phyloP scores from a whole-genome alignment of 208 protist genomes.

The Trypanosoma avium region DNA sequence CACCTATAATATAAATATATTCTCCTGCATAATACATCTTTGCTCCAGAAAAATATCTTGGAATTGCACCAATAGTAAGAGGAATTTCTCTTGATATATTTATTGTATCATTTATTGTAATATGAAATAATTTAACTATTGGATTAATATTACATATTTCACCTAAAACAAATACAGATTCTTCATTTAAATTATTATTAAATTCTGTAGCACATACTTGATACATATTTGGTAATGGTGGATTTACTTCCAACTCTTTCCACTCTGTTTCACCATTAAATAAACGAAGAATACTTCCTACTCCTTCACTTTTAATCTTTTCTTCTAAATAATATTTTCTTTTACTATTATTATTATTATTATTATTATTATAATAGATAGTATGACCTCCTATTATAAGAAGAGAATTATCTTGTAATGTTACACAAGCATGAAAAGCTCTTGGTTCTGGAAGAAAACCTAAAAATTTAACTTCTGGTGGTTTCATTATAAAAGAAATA shows the following conservation, averaged over 20 bases:
- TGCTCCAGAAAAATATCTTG: conserved; percentile 37
- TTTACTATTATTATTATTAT: background rate
- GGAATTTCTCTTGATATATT: conserved; percentile 9
- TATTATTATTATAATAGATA: conserved; percentile 15
- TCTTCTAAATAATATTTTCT: too few relatives aligned
- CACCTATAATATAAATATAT: conserved; percentile 51
- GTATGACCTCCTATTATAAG: conserved; percentile 59
- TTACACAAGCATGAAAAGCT: conserved; percentile 54
- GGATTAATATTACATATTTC: conserved; percentile 3
- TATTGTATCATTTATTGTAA: background rate
- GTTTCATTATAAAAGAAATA: background rate
- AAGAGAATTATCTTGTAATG: conserved; percentile 52
- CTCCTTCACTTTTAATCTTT: too few relatives aligned
- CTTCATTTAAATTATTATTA: conserved; percentile 15
- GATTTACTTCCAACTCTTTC: conserved; percentile 3
- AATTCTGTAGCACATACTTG: conserved; percentile 21
- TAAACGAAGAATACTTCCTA: conserved; percentile 8
- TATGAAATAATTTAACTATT: conserved; percentile 11
- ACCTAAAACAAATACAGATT: conserved; percentile 20
- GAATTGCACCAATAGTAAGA: conserved; percentile 24
- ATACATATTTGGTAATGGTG: conserved; percentile 25
- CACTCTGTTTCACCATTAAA: background rate
- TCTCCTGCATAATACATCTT: conserved; percentile 43
- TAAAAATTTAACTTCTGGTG: conserved; percentile 25
- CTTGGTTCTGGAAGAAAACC: conserved; percentile 54